phyloP scores from a whole-genome alignment of 1,284 basidiomycete species.

The Agroathelia rolfsii region DNA sequence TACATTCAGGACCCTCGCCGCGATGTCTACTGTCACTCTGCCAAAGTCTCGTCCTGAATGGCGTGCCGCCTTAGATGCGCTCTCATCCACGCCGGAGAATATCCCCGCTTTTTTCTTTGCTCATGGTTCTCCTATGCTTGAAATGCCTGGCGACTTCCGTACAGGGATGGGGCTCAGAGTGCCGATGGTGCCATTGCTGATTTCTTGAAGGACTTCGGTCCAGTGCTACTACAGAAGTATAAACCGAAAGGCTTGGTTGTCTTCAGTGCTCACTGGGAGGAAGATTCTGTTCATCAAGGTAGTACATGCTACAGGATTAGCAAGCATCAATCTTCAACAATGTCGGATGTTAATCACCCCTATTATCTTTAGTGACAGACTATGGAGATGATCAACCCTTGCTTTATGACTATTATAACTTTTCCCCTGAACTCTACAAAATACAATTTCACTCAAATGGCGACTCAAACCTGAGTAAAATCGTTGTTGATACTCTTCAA shows the following conservation, averaged over 20 bases:
- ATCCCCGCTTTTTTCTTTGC: constrained; percentile 72
- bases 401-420: constrained; percentile 66
- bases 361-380: constrained; percentile 71
- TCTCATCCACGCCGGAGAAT: constrained; percentile 49
- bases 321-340: no score
- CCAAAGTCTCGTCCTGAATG: constrained; percentile 35
- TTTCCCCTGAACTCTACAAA: constrained; percentile 46
- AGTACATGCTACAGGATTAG: no score
- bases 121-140: constrained; percentile 55
- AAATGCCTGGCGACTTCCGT: constrained; percentile 27
- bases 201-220: constrained; percentile 64
- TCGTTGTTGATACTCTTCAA: constrained; percentile 50
- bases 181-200: constrained; percentile 43
- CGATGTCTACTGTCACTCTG: no score
- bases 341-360: no score
- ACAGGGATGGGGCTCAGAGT: constrained; percentile 29
- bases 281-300: constrained; percentile 44
- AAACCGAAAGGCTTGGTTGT: constrained; percentile 66
- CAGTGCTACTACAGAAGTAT: constrained; percentile 57
- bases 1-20: no score
- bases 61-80: constrained; percentile 44
- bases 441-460: constrained; percentile 61
- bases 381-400: constrained; percentile 67
- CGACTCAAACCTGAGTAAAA: constrained; percentile 41
- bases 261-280: constrained; percentile 78